A percentile compares a stretch with the other conserved stretches of the same genome.
Conservation (phyloP, 495 filamentous ascomycete genomes). For the Cryomyces antarcticus region DNA sequence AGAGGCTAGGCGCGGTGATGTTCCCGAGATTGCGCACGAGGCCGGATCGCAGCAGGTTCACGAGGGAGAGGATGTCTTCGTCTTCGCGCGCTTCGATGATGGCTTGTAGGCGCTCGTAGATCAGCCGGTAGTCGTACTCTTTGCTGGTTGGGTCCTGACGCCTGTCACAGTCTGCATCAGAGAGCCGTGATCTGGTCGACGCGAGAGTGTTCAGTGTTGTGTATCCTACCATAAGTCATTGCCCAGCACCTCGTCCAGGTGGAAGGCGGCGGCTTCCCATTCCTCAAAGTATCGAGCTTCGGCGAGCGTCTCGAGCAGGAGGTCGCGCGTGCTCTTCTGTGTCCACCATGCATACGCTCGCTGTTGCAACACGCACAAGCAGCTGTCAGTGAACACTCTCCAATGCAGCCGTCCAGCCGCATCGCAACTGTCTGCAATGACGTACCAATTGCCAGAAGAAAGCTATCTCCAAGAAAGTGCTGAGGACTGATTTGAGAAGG, state of each 20-base stretch:
- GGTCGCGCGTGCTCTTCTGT: conserved; percentile 28
- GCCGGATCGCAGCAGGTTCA: conserved; percentile 65
- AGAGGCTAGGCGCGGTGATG: conserved; percentile 67
- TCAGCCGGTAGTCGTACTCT: conserved; percentile 78
- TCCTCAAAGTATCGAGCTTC: conserved; percentile 54
- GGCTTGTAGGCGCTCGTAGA: conserved; percentile 51
- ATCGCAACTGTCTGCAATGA: background rate
- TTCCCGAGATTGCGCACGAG: conserved; percentile 83
- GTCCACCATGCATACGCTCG: conserved; percentile 34
- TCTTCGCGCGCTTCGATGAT: conserved; percentile 56
- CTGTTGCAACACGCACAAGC: conserved; percentile 14
- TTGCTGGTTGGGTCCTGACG: conserved; percentile 62
- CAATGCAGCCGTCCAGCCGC: background rate
- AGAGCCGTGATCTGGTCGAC: background rate
- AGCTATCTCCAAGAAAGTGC: conserved; percentile 13
- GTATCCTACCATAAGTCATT: conserved; percentile 49
- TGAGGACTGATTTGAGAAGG: conserved; percentile 6
- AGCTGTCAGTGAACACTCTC: background rate
- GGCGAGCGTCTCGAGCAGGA: conserved; percentile 35
- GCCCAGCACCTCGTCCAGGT: conserved; percentile 56
- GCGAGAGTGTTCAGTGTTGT: background rate
- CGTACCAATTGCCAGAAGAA: conserved; percentile 20
- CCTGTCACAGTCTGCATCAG: conserved; percentile 21
- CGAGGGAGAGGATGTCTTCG: conserved; percentile 52
- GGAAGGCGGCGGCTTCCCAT: conserved; percentile 63